phyloP scores from a whole-genome alignment of 1,139 yeast species.

The Pichia sp. region DNA sequence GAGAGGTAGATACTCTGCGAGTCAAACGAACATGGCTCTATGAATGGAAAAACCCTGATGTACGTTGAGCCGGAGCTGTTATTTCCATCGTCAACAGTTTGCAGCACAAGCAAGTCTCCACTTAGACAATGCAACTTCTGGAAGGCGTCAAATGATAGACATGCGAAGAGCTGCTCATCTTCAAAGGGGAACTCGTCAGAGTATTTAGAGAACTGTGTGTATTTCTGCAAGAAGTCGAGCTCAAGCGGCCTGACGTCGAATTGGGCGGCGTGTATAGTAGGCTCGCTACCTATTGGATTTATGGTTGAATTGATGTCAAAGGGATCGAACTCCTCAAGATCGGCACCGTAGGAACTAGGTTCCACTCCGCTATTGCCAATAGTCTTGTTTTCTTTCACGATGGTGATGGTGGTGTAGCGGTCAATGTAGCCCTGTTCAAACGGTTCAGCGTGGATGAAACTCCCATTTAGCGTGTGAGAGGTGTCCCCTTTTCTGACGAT shows the following conservation, averaged over 20 bases:
- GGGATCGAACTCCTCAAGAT: slow-evolving; percentile 14
- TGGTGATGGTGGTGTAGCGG: slow-evolving; percentile 43
- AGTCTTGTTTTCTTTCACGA: slow-evolving; percentile 37
- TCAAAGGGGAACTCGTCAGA: slow-evolving; percentile 22
- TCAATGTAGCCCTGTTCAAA: slow-evolving; percentile 59
- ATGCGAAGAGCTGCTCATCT: slow-evolving; percentile 44
- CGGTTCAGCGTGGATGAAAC: slow-evolving; percentile 64
- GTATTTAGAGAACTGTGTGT: slow-evolving; percentile 17
- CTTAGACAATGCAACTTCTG: slow-evolving; percentile 57
- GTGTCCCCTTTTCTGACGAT: slow-evolving; percentile 32
- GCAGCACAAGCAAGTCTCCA: slow-evolving; percentile 58
- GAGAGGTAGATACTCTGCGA: slow-evolving; percentile 49
- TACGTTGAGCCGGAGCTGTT: slow-evolving; percentile 2
- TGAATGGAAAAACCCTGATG: slow-evolving; percentile 53
- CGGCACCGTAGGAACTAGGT: not conserved
- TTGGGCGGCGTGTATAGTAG: not conserved
- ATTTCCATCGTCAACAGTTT: slow-evolving; percentile 12
- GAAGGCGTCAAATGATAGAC: slow-evolving; percentile 49
- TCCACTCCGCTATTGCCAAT: not conserved
- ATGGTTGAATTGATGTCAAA: slow-evolving; percentile 14
- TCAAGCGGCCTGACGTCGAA: slow-evolving; percentile 6
- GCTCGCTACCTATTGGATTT: not conserved
- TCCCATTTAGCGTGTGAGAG: slow-evolving; percentile 40
- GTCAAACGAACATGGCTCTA: slow-evolving; percentile 55
- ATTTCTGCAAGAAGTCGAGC: slow-evolving; percentile 9